Evolutionary conservation across 2,329 filamentous ascomycete genomes (phyloP), one percentile per base, ranked within the genome.

Genomic region (Talaromyces sp.): DNA sequence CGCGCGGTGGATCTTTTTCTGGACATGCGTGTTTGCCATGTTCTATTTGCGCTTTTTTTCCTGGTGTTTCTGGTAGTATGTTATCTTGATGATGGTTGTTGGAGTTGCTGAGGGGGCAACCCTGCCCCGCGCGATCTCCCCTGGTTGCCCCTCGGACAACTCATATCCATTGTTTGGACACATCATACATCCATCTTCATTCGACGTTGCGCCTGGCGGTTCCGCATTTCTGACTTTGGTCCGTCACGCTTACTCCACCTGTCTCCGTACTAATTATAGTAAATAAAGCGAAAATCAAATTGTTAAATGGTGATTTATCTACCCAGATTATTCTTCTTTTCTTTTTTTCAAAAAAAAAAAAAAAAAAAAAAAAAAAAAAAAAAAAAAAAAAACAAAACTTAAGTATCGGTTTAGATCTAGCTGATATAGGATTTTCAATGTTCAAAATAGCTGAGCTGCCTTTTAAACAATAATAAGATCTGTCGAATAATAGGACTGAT

Each of bases 1-100:
- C 10, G 70, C 69, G 8, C 70, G 69, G 62, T 72, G 68, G 51
- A 66, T 65, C 2, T 63, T 38, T 7, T 66, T 66, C 35, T 54
- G 32, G 31, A 24, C 46, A 13, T 50, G 21, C 38, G 59, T 49
- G 49, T 41, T 59, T 29, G 60, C 38, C 60, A 59, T 62, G 6
- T 49, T 50, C n/a, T n/a, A n/a, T n/a, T 46, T 46, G 9, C 14
- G 19, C 13, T 35, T 8, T n/a, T 14, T 35, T 35, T 35, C 11
- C 3, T 13, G 13, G 32, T 17, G 13, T 35, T 13, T 35, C 17
- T 17, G 13, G 32, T 21, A 19, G n/a, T 46, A 21, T 21, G 7
- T 9, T 17, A 41, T 17, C 4, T 24, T 8, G 14, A 17, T 38
- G 35, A n/a, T 38, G 35, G 17, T n/a, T 38, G 35, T 38, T 38